phyloP scores from a whole-genome alignment of 371 early-diverging fungal species.

The Dichotomocladium elegans region DNA sequence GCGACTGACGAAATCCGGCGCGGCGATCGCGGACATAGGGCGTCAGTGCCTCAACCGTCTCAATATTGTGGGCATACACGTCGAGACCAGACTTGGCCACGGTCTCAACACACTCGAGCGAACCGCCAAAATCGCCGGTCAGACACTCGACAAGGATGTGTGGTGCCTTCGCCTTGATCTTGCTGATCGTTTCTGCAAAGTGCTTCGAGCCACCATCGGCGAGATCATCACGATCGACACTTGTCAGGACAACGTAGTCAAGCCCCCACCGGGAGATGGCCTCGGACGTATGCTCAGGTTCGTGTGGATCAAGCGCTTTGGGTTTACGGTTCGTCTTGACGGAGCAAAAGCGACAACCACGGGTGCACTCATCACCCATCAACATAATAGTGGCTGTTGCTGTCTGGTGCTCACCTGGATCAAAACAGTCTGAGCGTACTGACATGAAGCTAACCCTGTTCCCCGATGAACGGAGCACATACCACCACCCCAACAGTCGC shows the following conservation, averaged over 20 bases:
- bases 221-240: slow-evolving; percentile 96
- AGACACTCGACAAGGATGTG: slow-evolving; percentile 94
- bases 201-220: slow-evolving; percentile 92
- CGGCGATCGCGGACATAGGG: slow-evolving; percentile 92
- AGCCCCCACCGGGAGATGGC: slow-evolving; percentile 96
- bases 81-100: slow-evolving; percentile 92
- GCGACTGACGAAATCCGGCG: slow-evolving; percentile 90
- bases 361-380: slow-evolving; percentile 98
- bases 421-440: neutral
- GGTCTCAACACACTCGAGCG: slow-evolving; percentile 68
- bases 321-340: slow-evolving; percentile 94
- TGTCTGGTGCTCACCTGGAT: slow-evolving; percentile 78
- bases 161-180: slow-evolving; percentile 85
- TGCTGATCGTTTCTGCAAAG: slow-evolving; percentile 88
- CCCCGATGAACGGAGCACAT: neutral
- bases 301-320: slow-evolving; percentile 84
- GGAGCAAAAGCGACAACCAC: slow-evolving; percentile 97
- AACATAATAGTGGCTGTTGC: slow-evolving; percentile 99
- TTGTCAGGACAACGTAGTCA: slow-evolving; percentile 96
- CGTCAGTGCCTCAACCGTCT: slow-evolving; percentile 92
- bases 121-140: slow-evolving; percentile 93
- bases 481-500: slow-evolving; percentile 97
- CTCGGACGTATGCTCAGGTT: slow-evolving; percentile 93
- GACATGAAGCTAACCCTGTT: neutral
- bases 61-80: slow-evolving; percentile 98